These are phyloP conservation scores for Colletotrichum aenigma DNA, from an alignment of 2,329 filamentous ascomycete species.

Conservation along the genomic window DNA sequence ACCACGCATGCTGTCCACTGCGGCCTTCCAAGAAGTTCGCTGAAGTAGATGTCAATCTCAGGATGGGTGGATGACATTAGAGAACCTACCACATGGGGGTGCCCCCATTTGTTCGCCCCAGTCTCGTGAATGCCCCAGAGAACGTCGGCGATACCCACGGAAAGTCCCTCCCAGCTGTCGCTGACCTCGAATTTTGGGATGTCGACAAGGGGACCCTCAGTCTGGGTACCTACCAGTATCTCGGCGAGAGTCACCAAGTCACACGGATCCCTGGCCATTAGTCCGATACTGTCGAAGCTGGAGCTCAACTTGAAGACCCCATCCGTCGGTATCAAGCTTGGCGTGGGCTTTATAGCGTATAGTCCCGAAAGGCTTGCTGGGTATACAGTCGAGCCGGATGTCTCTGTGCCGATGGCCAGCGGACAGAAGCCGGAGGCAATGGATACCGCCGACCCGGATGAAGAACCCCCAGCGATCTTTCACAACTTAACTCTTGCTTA, in stretches of 20 bases:
- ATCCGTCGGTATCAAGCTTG: conserved; percentile 13
- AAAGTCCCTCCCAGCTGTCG: conserved; percentile 4
- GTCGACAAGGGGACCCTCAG: background rate
- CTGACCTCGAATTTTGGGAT: background rate
- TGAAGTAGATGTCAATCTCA: background rate
- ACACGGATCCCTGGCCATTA: conserved; percentile 24
- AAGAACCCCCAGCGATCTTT: conserved; percentile 33
- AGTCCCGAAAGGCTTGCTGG: conserved; percentile 40
- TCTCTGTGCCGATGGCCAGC: conserved; percentile 39
- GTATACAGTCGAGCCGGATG: conserved; percentile 39
- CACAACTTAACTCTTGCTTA: background rate
- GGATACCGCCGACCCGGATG: conserved; percentile 37
- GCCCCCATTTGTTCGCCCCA: conserved; percentile 22
- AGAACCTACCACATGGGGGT: conserved; percentile 20
- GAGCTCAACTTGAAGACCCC: conserved; percentile 20
- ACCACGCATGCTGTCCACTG: conserved; percentile 8
- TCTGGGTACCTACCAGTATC: background rate
- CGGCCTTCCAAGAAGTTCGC: conserved; percentile 18
- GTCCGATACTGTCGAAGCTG: conserved; percentile 25
- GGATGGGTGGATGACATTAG: background rate
- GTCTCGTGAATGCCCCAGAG: conserved; percentile 20
- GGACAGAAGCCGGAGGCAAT: conserved; percentile 43
- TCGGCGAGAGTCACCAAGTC: conserved; percentile 23
- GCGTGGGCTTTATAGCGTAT: conserved; percentile 37
- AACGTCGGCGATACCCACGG: conserved; percentile 21